These are phyloP conservation scores for Boletus edulis DNA, from an alignment of 768 basidiomycete genomes.

Conservation along the genomic window DNA sequence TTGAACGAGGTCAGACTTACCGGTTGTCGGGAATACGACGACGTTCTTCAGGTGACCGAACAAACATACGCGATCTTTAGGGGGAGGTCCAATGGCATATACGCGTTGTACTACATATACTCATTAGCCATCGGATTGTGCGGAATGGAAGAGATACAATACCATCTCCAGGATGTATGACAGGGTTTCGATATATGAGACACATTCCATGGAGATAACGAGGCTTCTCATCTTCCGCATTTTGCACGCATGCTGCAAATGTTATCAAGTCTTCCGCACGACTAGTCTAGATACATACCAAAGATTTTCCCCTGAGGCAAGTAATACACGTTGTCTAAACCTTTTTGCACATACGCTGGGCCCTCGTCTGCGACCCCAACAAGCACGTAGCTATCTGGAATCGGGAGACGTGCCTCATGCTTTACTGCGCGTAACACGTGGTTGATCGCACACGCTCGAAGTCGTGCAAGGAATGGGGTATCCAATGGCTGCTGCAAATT, in stretches of 20 bases:
- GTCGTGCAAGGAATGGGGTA: conserved; percentile 53
- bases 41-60: conserved; percentile 64
- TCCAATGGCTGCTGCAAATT: conserved; percentile 39
- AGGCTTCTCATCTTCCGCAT: conserved; percentile 45
- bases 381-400: conserved; percentile 65
- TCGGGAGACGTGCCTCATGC: conserved; percentile 67
- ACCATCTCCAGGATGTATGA: conserved; percentile 77
- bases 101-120: conserved; percentile 59
- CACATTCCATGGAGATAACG: conserved; percentile 59
- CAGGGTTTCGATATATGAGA: conserved; percentile 68
- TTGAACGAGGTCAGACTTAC: conserved; percentile 32
- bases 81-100: conserved; percentile 68
- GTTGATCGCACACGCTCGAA: conserved; percentile 59
- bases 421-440: conserved; percentile 73
- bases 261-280: not conserved
- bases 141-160: conserved; percentile 4
- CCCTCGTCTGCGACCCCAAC: conserved; percentile 87
- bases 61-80: conserved; percentile 37
- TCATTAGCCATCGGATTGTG: conserved; percentile 1
- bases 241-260: conserved; percentile 57
- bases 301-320: conserved; percentile 62
- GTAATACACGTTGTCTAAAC: conserved; percentile 50
- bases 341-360: conserved; percentile 51
- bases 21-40: conserved; percentile 65
- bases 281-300: conserved; percentile 40